Base-by-base conservation (phyloP, 1,284 basidiomycete species). In the Heterobasidion annosum region DNA sequence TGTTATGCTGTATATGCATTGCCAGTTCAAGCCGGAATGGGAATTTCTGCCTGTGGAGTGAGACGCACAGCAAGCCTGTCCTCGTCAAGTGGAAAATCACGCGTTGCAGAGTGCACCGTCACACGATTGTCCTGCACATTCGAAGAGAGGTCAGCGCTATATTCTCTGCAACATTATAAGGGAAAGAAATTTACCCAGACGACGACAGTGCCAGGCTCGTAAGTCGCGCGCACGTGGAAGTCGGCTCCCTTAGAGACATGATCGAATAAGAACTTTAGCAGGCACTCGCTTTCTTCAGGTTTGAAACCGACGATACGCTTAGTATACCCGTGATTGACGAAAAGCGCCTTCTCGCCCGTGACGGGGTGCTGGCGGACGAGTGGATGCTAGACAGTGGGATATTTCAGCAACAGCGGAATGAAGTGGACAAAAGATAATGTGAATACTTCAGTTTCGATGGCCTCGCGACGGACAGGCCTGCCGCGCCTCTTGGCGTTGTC, bases 261-360 rank as follows among this genome's bases (percentile, higher is more conserved):
- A 60, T 78, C 76, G 60, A 69, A 81, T 37, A 84, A 67, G 70
- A 85, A 78, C 56, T 79, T 77, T 57, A 86, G 70, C 32, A 87
- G 72, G 55, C 77, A 78, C 44, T 86, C 82, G 7, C 78, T 81
- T 64, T 89, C 86, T 59, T 86, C 83, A 34, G 74, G 61, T 68
- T 82, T 85, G 67, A 79, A 78, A 0, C 86, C 85, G 32, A 87
- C 81, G 61, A 88, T 88, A 58, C 73, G 73, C 33, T 75, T 70
- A 9, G 78, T 79, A 70, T 87, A 88, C 46, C 76, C 78, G 40
- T 75, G 73, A 66, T 84, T 82, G 65, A 85, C 72, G 64, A 79
- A 85, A n/a, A 86, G 70, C 0, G 80, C 79, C 65, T 85, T 83
- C 64, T 84, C 79, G 25, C 81, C 81, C 0, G 85, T 86, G 6